Evolutionary conservation across 1,139 yeast genomes (phyloP).

Genomic region (Geotrichum restrictum): DNA sequence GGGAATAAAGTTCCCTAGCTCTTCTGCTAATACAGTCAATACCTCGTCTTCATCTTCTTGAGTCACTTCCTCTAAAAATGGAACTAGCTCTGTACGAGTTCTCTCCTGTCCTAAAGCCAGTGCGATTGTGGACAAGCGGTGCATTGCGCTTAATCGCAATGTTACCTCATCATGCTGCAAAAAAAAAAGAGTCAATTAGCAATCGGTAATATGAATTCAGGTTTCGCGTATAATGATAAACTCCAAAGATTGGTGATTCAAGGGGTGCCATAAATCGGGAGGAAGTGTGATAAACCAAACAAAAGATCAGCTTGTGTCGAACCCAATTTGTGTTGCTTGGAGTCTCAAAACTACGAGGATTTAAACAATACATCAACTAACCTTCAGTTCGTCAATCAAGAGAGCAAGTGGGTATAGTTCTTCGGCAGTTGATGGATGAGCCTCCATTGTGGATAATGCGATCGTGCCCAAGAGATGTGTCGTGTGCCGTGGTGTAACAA

Average conservation of each 20-base stretch:
- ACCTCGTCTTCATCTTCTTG: slow-evolving; percentile 99
- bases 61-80: slow-evolving; percentile 83
- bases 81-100: slow-evolving; percentile 81
- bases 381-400: slow-evolving; percentile 88
- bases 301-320: background rate
- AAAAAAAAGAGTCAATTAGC: background rate
- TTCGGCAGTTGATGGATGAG: slow-evolving; percentile 33
- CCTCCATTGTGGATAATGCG: slow-evolving; percentile 20
- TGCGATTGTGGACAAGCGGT: slow-evolving; percentile 88
- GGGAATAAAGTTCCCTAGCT: slow-evolving; percentile 83
- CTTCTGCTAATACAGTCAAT: slow-evolving; percentile 86
- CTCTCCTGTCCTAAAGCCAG: slow-evolving; percentile 93
- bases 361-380: slow-evolving; percentile 21
- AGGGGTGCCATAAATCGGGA: too few relatives aligned
- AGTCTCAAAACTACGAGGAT: background rate
- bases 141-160: slow-evolving; percentile 91
- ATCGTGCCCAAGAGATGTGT: background rate
- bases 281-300: background rate
- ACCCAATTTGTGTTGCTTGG: background rate
- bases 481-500: background rate
- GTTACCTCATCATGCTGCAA: slow-evolving; percentile 81
- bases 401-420: slow-evolving; percentile 93
- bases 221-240: background rate
- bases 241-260: too few relatives aligned
- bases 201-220: background rate